These are phyloP conservation scores for Oryza brachyantha DNA, from an alignment of 176 grass and related monocot species.

Conservation along the genomic window DNA sequence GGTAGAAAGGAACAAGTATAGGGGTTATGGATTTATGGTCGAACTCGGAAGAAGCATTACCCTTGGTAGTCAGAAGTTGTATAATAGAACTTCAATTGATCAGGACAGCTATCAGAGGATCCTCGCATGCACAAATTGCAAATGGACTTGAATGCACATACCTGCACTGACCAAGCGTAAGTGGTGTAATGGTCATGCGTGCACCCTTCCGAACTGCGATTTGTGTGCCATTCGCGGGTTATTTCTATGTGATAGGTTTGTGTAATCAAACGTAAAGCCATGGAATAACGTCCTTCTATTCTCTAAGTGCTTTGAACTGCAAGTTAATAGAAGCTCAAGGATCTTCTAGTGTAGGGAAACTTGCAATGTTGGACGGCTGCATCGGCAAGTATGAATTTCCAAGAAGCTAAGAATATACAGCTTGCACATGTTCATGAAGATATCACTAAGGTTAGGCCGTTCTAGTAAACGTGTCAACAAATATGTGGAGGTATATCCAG, in stretches of 20 bases:
- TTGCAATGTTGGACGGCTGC: too few species aligned
- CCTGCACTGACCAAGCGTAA: background rate
- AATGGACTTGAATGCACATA: background rate
- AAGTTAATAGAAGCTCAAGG: too few species aligned
- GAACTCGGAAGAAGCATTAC: background rate
- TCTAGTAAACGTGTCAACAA: too few species aligned
- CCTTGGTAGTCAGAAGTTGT: background rate
- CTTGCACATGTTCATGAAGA: too few species aligned
- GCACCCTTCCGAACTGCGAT: background rate
- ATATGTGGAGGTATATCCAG: too few species aligned
- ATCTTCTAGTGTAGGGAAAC: too few species aligned
- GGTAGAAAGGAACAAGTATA: background rate
- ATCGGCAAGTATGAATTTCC: background rate
- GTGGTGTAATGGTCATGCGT: background rate
- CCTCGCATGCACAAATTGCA: background rate
- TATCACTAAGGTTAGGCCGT: too few species aligned
- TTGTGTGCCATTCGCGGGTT: background rate
- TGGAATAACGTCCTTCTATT: background rate
- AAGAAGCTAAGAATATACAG: background rate
- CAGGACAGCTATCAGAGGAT: background rate
- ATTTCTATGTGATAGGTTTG: background rate
- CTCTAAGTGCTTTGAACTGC: background rate
- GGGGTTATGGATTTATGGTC: background rate
- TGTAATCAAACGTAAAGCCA: background rate
- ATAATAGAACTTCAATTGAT: background rate